Evolutionary conservation across 2,329 filamentous ascomycete genomes (phyloP), one percentile per base, ranked within the genome.

Genomic region (Graphium sp.): DNA sequence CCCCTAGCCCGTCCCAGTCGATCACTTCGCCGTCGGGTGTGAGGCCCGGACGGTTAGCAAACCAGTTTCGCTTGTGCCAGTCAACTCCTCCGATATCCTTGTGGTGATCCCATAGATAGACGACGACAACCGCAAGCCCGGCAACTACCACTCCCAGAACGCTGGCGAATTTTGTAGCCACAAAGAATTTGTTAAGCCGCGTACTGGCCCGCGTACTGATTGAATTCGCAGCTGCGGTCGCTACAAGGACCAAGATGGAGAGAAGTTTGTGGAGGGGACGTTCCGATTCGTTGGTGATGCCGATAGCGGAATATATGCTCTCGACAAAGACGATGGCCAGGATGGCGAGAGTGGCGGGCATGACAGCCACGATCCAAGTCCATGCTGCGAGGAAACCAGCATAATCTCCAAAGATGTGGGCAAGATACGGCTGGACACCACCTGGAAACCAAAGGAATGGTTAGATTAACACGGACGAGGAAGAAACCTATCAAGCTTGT

Each of bases 361-460:
- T 75, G 15, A 74, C 62, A 13, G 63, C 66, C 5, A 74, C 58
- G 30, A 75, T 62, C 64, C 70, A 75, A 0, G 69, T 68, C 70
- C 70, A 76, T 0, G 68, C 67, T 5, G 67, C 66, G 5, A 74
- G 44, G 38, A 74, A 75, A n/a, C 68, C 70, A 27, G 62, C 60
- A 3, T 66, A 48, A 28, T 74, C 66, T 18, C 70, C 70, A 35
- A 61, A 75, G 19, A 74, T 62, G 42, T 69, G 60, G 37, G 60
- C 56, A 6, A 76, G 55, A 37, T 71, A 75, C 10, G 68, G 66
- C 39, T 75, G 70, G 26, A 74, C 61, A 11, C 71, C 71, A 5
- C 70, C 66, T 55, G 21, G 14, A 5, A 15, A 26, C 13, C 22
- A 6, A 8, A 16, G 17, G 23, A 9, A n/a, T 13, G 13, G n/a